A percentile compares a stretch with the other conserved stretches of the same genome.
These are phyloP conservation scores for Persicaria tinctoria DNA, from an alignment of 148 eudicot species.

Conservation along the genomic window DNA sequence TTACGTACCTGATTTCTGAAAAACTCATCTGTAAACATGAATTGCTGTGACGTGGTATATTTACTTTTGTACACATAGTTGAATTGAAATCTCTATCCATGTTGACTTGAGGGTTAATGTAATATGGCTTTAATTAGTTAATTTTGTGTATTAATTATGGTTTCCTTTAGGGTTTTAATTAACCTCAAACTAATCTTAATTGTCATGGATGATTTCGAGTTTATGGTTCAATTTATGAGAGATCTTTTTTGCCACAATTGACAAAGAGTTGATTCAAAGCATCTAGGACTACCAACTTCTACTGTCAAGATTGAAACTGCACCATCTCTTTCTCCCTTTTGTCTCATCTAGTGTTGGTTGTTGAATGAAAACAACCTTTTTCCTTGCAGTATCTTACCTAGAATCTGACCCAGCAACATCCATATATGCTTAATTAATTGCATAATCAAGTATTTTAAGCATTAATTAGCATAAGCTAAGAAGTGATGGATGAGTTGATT, in stretches of 20 bases:
- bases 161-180: neutral
- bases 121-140: no score
- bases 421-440: neutral
- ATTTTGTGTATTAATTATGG: neutral
- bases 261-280: slow-evolving; percentile 8
- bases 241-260: neutral
- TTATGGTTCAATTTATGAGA: neutral
- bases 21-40: no score
- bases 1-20: neutral
- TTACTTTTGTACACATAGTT: no score
- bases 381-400: slow-evolving; percentile 11
- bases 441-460: neutral
- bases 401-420: slow-evolving; percentile 32
- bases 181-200: neutral
- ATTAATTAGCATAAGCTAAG: neutral
- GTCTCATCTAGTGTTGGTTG: slow-evolving; percentile 9
- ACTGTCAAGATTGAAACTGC: neutral
- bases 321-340: slow-evolving; percentile 9
- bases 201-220: neutral
- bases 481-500: neutral
- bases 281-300: neutral
- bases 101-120: neutral
- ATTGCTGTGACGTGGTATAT: no score
- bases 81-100: neutral
- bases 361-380: slow-evolving; percentile 14